phyloP scores from a whole-genome alignment of 1,139 yeast species.

The Candida smagusa region DNA sequence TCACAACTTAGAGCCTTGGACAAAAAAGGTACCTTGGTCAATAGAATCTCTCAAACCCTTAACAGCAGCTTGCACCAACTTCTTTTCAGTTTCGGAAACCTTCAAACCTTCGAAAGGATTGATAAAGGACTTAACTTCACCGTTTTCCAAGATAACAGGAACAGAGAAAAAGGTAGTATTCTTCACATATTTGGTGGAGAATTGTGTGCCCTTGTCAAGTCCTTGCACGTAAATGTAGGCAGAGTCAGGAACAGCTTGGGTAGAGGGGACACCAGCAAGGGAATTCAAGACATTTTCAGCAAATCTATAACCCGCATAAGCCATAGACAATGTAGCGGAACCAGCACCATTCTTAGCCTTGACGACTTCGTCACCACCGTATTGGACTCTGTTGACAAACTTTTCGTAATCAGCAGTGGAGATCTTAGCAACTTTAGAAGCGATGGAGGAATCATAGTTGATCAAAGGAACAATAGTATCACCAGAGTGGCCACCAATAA shows the following conservation, averaged over 20 bases:
- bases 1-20: conserved; percentile 45
- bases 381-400: conserved; percentile 62
- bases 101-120: conserved; percentile 40
- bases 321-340: conserved; percentile 77
- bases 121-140: conserved; percentile 44
- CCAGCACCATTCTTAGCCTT: conserved; percentile 77
- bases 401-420: conserved; percentile 34
- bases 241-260: conserved; percentile 43
- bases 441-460: conserved; percentile 24
- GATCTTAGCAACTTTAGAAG: conserved; percentile 28
- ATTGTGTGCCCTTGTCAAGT: conserved; percentile 46
- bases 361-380: conserved; percentile 79
- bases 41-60: conserved; percentile 55
- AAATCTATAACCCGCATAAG: conserved; percentile 70
- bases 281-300: conserved; percentile 51
- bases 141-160: conserved; percentile 55
- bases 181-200: conserved; percentile 34
- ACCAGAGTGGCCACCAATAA: conserved; percentile 77
- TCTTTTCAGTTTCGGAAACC: conserved; percentile 40
- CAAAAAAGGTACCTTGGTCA: conserved; percentile 59
- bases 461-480: conserved; percentile 67
- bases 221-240: conserved; percentile 62
- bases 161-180: conserved; percentile 57
- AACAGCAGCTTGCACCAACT: conserved; percentile 50
- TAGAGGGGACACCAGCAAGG: conserved; percentile 25